These are phyloP conservation scores for Centella asiatica DNA, from an alignment of 129 eudicot species.

Conservation along the genomic window DNA sequence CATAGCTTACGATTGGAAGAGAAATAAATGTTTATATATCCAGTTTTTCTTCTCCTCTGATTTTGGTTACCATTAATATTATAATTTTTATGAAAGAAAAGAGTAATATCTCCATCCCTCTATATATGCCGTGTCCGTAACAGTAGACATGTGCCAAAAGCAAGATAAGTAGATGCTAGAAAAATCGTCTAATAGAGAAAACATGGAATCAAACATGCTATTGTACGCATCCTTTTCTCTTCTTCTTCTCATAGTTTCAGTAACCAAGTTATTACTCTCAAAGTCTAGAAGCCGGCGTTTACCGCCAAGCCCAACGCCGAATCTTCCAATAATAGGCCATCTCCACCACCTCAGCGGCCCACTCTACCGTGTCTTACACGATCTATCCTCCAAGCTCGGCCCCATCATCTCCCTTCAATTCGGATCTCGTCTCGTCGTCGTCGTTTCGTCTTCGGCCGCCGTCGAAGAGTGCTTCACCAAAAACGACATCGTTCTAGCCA, in stretches of 20 bases:
- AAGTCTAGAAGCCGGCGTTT: neutral
- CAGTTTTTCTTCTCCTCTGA: no score
- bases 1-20: no score
- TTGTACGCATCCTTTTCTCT: neutral
- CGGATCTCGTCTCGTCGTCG: slow-evolving; percentile 24
- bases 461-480: slow-evolving; percentile 39
- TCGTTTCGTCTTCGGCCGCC: slow-evolving; percentile 19
- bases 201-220: neutral
- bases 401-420: slow-evolving; percentile 26
- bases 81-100: no score
- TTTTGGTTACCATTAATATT: no score
- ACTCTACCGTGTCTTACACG: slow-evolving; percentile 17
- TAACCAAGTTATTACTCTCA: neutral
- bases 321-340: slow-evolving; percentile 31
- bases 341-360: slow-evolving; percentile 30
- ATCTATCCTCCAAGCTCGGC: slow-evolving; percentile 23
- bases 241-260: neutral
- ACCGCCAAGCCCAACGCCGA: slow-evolving; percentile 28
- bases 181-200: no score
- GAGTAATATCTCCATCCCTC: no score
- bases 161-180: no score
- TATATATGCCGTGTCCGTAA: no score
- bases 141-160: no score
- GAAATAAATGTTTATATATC: no score
- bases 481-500: slow-evolving; percentile 42